Conservation (phyloP, 2,329 filamentous ascomycete genomes). For the Monosporascus sp. region DNA sequence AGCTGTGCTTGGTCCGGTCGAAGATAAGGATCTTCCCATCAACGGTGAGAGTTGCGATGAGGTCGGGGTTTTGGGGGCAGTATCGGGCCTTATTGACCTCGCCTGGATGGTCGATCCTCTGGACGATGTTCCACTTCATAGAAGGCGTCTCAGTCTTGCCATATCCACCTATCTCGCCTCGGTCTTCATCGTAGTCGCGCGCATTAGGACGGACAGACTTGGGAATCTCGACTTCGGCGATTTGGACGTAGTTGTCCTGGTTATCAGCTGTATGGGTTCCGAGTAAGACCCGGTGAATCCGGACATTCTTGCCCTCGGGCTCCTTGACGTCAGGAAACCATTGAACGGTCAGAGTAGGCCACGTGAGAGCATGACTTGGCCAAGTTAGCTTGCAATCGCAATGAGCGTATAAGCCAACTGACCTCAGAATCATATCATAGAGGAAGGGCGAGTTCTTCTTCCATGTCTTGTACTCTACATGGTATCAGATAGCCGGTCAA, state of each 20-base stretch:
- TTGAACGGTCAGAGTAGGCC: conserved; percentile 95
- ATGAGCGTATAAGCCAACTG: conserved; percentile 8
- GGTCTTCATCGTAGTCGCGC: conserved; percentile 84
- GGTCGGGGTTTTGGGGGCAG: conserved; percentile 93
- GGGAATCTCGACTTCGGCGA: conserved; percentile 89
- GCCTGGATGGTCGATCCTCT: conserved; percentile 92
- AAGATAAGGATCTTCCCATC: conserved; percentile 88
- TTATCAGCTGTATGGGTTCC: conserved; percentile 90
- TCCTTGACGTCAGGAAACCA: conserved; percentile 96
- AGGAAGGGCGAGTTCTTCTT: conserved; percentile 99
- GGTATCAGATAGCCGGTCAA: conserved; percentile 6
- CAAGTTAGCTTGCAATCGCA: neutral
- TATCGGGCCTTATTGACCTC: conserved; percentile 99
- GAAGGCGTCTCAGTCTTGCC: conserved; percentile 68
- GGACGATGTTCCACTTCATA: conserved; percentile 86
- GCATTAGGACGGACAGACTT: conserved; percentile 69
- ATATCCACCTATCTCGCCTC: conserved; percentile 90
- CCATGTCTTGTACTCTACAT: conserved; percentile 95
- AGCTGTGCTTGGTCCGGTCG: conserved; percentile 90
- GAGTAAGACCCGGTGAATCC: conserved; percentile 80
- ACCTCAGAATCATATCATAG: conserved; percentile 94
- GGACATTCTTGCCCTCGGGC: conserved; percentile 80
- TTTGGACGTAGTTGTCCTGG: conserved; percentile 86
- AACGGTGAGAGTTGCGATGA: conserved; percentile 88
- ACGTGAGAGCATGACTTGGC: conserved; percentile 76